Conservation (phyloP, 2,329 filamentous ascomycete species). For the Delphinella strobiligena region DNA sequence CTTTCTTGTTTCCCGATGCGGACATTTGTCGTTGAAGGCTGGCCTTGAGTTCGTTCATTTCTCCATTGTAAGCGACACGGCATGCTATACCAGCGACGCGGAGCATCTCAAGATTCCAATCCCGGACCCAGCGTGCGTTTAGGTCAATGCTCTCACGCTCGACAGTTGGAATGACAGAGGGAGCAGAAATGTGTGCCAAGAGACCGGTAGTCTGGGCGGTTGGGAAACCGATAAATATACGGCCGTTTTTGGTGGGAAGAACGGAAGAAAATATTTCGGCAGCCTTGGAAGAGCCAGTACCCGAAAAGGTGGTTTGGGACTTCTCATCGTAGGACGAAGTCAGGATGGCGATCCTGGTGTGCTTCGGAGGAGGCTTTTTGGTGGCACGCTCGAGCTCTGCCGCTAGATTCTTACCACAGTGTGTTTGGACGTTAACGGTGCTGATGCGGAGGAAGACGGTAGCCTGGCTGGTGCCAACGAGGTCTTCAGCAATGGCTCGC, state of each 20-base stretch:
- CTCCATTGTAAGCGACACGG: constrained; percentile 73
- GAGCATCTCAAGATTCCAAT: constrained; percentile 91
- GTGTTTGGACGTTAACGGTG: constrained; percentile 69
- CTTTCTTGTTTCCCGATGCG: constrained; percentile 25
- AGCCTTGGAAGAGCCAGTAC: constrained; percentile 40
- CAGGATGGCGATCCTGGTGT: constrained; percentile 72
- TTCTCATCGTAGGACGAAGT: constrained; percentile 86
- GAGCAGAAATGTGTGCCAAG: constrained; percentile 87
- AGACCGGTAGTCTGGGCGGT: constrained; percentile 94
- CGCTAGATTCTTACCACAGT: constrained; percentile 59
- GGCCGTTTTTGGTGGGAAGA: constrained; percentile 74
- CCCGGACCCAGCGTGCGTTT: constrained; percentile 87
- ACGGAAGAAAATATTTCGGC: constrained; percentile 83
- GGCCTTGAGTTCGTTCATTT: constrained; percentile 65
- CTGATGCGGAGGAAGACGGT: constrained; percentile 84
- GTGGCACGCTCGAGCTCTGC: constrained; percentile 87
- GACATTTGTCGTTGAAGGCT: constrained; percentile 28
- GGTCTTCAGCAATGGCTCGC: constrained; percentile 54
- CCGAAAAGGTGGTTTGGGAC: constrained; percentile 43
- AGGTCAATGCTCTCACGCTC: constrained; percentile 94
- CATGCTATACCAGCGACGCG: constrained; percentile 83
- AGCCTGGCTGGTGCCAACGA: constrained; percentile 57
- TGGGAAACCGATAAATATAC: constrained; percentile 94
- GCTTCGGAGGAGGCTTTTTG: constrained; percentile 88
- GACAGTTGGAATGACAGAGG: constrained; percentile 91